Evolutionary conservation across 2,329 filamentous ascomycete genomes (phyloP).

Genomic region (Talaromyces sp.): DNA sequence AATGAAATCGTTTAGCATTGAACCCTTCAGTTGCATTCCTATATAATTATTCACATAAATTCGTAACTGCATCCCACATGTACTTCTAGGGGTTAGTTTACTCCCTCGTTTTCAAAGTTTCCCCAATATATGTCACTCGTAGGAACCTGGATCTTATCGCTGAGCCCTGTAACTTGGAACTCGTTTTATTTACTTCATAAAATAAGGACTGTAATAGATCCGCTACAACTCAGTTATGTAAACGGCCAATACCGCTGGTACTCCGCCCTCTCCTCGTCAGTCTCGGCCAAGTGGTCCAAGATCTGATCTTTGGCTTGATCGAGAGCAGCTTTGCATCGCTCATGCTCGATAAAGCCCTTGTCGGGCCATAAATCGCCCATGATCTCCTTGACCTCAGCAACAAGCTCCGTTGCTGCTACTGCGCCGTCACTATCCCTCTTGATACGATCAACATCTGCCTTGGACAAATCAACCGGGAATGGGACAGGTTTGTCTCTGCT

Average conservation of each 20-base stretch:
- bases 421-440: conserved; percentile 21
- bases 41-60: no score
- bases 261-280: conserved; percentile 20
- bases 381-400: conserved; percentile 18
- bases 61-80: no score
- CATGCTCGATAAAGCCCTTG: conserved; percentile 22
- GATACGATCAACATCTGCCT: conserved; percentile 19
- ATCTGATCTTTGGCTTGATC: conserved; percentile 19
- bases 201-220: no score
- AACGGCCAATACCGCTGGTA: conserved; percentile 24
- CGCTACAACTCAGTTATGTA: conserved; percentile 20
- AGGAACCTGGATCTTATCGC: no score
- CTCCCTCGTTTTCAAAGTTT: no score
- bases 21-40: background rate
- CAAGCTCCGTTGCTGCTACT: conserved; percentile 21
- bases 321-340: conserved; percentile 21
- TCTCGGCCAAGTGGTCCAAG: conserved; percentile 21
- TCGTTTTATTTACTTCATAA: no score
- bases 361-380: conserved; percentile 24
- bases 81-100: no score
- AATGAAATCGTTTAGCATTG: background rate
- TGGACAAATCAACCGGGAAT: conserved; percentile 9
- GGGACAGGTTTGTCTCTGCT: background rate
- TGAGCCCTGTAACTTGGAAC: no score
- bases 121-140: no score